Evolutionary conservation across 2,329 filamentous ascomycete genomes (phyloP).

Genomic region (Elsinoe necatrix): DNA sequence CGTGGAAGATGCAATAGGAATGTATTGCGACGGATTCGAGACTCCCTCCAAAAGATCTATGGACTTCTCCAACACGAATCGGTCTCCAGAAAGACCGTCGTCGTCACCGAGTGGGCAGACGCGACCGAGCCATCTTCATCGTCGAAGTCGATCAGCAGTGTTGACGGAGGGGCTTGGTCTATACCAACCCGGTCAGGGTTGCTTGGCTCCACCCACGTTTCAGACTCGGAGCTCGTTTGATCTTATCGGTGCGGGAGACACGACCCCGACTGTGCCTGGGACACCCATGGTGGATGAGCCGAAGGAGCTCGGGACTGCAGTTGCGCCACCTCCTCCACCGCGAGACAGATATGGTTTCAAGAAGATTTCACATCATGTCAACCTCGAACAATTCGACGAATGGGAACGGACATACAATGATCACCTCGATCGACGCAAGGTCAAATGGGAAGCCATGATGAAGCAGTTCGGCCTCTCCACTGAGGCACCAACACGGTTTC

Average conservation of each 20-base stretch:
- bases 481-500: conserved; percentile 66
- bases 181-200: conserved; percentile 6
- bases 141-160: conserved; percentile 17
- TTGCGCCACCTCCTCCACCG: conserved; percentile 21
- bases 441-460: conserved; percentile 68
- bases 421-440: conserved; percentile 63
- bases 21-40: conserved; percentile 51
- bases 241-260: conserved; percentile 15
- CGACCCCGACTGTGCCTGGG: conserved; percentile 12
- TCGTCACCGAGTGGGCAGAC: conserved; percentile 16
- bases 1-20: conserved; percentile 52
- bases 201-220: conserved; percentile 18
- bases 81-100: conserved; percentile 21
- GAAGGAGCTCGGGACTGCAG: background rate
- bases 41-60: conserved; percentile 20
- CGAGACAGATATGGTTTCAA: conserved; percentile 89
- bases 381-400: conserved; percentile 51
- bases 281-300: conserved; percentile 11
- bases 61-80: conserved; percentile 19
- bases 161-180: conserved; percentile 1
- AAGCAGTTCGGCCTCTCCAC: conserved; percentile 41
- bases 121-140: conserved; percentile 12
- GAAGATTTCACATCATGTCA: conserved; percentile 74
- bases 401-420: conserved; percentile 71
- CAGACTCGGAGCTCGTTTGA: conserved; percentile 16